These are phyloP conservation scores for Aphanocladium album DNA, from an alignment of 2,329 filamentous ascomycete genomes.

Conservation along the genomic window DNA sequence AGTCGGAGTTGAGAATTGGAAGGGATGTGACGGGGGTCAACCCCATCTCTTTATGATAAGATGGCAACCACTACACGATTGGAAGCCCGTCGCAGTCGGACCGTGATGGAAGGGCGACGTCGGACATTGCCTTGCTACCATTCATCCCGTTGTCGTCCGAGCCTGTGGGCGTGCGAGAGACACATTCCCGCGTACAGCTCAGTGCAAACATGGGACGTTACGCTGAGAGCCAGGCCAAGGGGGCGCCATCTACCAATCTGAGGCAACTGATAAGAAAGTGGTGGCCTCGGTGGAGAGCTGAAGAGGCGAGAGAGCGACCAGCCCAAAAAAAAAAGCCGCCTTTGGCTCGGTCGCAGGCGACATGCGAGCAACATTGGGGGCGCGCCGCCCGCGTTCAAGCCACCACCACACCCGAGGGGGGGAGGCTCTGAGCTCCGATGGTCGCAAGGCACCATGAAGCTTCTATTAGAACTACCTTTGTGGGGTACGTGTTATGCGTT, in stretches of 20 bases:
- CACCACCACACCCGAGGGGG: not conserved
- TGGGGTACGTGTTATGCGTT: too few relatives aligned
- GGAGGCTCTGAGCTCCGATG: conserved; percentile 4
- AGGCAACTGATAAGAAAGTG: conserved; percentile 4
- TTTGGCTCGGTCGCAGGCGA: conserved; percentile 8
- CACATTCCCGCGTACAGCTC: not conserved
- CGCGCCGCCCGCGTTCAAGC: too few relatives aligned
- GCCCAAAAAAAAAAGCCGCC: too few relatives aligned
- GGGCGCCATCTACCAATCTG: not conserved
- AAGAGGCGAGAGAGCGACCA: too few relatives aligned
- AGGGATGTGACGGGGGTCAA: not conserved
- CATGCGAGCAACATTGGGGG: conserved; percentile 3
- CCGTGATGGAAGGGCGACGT: conserved; percentile 10
- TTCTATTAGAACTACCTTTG: not conserved
- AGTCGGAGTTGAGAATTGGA: not conserved
- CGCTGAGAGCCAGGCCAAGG: not conserved
- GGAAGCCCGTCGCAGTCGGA: not conserved
- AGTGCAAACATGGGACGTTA: conserved; percentile 10
- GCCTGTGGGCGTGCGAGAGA: not conserved
- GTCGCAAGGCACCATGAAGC: conserved; percentile 2
- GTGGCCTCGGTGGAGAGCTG: not conserved
- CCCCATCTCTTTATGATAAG: conserved; percentile 9
- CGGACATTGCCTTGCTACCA: not conserved
- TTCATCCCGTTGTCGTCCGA: conserved; percentile 11
- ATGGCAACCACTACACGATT: not conserved